These are phyloP conservation scores for Aegilops bicornis DNA, from an alignment of 176 grass and related monocot genomes.

Conservation along the genomic window DNA sequence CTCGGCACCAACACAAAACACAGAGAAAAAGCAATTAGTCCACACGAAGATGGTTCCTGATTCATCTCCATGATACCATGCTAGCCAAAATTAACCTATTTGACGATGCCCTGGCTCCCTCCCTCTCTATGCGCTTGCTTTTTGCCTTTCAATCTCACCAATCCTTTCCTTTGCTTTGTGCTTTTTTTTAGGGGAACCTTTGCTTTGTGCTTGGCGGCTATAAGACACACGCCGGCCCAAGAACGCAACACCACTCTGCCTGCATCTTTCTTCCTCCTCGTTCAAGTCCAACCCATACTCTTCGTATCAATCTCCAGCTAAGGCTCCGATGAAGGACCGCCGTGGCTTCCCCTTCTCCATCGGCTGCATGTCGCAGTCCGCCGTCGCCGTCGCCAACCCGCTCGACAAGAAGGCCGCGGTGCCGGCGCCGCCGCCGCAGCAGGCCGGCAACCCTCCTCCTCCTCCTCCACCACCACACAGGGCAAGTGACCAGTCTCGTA, in stretches of 20 bases:
- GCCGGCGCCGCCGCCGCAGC: not conserved
- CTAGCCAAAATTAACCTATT: not conserved
- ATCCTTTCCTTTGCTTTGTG: too few species aligned
- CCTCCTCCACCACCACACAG: not conserved
- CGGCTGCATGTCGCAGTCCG: slow-evolving; percentile 79
- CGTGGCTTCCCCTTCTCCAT: slow-evolving; percentile 71
- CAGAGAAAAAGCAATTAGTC: not conserved
- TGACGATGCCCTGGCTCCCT: not conserved
- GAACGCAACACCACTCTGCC: not conserved
- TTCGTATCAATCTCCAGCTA: too few species aligned
- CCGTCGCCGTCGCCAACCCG: slow-evolving; percentile 55
- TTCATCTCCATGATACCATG: not conserved
- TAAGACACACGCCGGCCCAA: slow-evolving; percentile 29
- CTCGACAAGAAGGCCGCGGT: slow-evolving; percentile 42
- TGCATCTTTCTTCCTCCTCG: not conserved
- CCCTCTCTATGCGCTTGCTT: not conserved
- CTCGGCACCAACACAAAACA: not conserved
- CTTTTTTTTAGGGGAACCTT: too few species aligned
- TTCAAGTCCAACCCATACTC: too few species aligned
- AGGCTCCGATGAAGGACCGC: slow-evolving; percentile 64
- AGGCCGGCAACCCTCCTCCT: slow-evolving; percentile 10
- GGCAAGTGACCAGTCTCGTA: not conserved
- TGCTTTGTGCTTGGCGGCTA: not conserved
- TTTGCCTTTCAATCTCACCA: too few species aligned
- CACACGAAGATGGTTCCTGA: not conserved